These are phyloP conservation scores for Nakazawaea ishiwadae DNA, from an alignment of 805 yeast genomes.

Conservation along the genomic window DNA sequence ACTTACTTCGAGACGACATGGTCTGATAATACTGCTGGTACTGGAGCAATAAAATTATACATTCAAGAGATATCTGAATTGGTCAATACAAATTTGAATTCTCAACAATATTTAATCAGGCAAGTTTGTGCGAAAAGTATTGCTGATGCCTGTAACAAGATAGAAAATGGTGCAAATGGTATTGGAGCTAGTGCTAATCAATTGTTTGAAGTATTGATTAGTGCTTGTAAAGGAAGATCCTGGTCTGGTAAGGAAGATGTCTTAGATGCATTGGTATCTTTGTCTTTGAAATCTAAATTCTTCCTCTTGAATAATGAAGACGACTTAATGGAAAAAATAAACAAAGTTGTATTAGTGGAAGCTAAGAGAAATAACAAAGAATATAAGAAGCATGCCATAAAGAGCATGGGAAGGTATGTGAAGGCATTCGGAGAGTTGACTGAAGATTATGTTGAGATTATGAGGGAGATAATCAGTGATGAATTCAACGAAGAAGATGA, in stretches of 20 bases:
- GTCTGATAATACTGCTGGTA: conserved; percentile 76
- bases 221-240: conserved; percentile 68
- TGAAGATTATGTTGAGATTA: conserved; percentile 32
- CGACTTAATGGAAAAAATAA: conserved; percentile 32
- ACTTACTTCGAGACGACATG: conserved; percentile 59
- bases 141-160: conserved; percentile 47
- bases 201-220: conserved; percentile 50
- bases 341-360: conserved; percentile 49
- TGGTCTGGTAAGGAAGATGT: conserved; percentile 87
- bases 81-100: conserved; percentile 43
- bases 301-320: conserved; percentile 24
- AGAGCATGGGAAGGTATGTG: conserved; percentile 47
- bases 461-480: conserved; percentile 31
- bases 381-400: conserved; percentile 56
- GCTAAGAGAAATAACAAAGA: conserved; percentile 59
- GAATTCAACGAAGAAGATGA: conserved; percentile 34
- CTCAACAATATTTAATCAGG: conserved; percentile 59
- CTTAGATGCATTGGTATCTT: conserved; percentile 61
- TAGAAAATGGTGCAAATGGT: conserved; percentile 29
- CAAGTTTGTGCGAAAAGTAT: conserved; percentile 68
- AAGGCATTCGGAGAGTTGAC: conserved; percentile 32
- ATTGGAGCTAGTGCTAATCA: conserved; percentile 18
- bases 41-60: conserved; percentile 68
- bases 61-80: conserved; percentile 60
- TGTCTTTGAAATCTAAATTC: conserved; percentile 41